phyloP scores from a whole-genome alignment of 257 asterid genomes.

The Capsicum pubescens region DNA sequence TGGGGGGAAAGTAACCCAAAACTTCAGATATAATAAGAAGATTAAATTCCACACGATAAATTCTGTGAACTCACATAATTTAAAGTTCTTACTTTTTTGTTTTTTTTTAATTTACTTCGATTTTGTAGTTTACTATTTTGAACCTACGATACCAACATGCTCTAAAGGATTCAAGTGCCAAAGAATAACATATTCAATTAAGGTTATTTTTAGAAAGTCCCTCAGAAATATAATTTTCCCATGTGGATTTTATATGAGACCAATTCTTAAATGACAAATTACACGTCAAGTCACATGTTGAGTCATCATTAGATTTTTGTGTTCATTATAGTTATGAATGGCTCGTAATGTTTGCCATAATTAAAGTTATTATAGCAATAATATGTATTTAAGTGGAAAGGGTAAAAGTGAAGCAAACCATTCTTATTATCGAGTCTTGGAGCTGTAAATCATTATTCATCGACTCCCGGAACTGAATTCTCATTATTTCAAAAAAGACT shows the following conservation, averaged over 20 bases:
- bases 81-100: too few relatives aligned
- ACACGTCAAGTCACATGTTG: background rate
- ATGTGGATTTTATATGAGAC: background rate
- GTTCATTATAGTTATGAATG: background rate
- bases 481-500: background rate
- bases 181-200: too few relatives aligned
- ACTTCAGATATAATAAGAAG: too few relatives aligned
- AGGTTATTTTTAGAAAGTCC: background rate
- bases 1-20: too few relatives aligned
- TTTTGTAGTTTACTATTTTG: too few relatives aligned
- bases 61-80: too few relatives aligned
- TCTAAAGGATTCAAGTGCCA: too few relatives aligned
- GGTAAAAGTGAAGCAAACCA: background rate
- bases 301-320: constrained; percentile 9
- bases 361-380: background rate
- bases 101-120: too few relatives aligned
- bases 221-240: background rate
- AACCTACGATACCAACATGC: too few relatives aligned
- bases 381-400: background rate
- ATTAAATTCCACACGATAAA: too few relatives aligned
- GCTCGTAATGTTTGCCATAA: background rate
- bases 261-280: background rate
- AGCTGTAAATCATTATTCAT: background rate
- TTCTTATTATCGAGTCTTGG: background rate
- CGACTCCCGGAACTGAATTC: background rate